Conservation (phyloP, 176 grass and related monocot species). For the Panicum miliaceum region DNA sequence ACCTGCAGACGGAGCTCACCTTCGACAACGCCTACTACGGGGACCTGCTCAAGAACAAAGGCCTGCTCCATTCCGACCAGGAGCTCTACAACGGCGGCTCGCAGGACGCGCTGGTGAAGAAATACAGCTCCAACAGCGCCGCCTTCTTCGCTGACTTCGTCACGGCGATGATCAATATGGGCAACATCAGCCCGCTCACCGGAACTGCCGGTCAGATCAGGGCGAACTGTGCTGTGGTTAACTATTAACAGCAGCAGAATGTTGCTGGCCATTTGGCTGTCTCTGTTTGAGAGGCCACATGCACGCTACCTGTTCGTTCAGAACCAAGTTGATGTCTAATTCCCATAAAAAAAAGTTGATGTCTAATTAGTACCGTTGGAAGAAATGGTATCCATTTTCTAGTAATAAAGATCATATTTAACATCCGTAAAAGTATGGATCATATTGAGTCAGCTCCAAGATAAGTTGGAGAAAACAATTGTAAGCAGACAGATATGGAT, state of each 20-base stretch:
- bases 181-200: constrained; percentile 37
- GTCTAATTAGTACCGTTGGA: neutral
- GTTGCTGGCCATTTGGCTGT: neutral
- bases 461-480: no score
- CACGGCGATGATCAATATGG: constrained; percentile 48
- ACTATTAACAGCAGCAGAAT: neutral
- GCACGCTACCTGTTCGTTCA: neutral
- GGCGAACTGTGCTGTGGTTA: constrained; percentile 42
- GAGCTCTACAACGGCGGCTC: constrained; percentile 60
- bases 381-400: neutral
- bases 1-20: constrained; percentile 29
- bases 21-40: constrained; percentile 69
- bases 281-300: neutral
- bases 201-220: constrained; percentile 46
- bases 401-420: neutral
- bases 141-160: constrained; percentile 43
- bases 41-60: constrained; percentile 33
- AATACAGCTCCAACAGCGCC: neutral
- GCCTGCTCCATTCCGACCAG: constrained; percentile 74
- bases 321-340: neutral
- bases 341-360: no score
- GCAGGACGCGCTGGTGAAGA: constrained; percentile 47
- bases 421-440: neutral
- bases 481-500: no score
- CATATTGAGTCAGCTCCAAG: neutral